Base-by-base conservation (phyloP, 169 alveolate genomes). In the Ichthyophthirius multifiliis region DNA sequence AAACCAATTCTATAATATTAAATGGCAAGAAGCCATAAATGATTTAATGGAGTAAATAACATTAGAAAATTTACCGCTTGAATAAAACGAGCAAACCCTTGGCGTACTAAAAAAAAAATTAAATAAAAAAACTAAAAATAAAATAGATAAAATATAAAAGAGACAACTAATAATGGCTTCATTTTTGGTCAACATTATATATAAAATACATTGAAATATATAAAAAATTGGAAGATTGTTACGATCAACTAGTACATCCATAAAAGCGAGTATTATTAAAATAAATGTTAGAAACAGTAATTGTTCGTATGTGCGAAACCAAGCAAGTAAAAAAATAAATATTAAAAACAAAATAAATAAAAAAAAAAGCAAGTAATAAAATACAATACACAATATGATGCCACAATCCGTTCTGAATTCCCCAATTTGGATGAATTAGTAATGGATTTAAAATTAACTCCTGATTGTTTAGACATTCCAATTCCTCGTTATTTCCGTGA, bases 201-300 rank as follows among this genome's bases (percentile, higher is more conserved):
- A 93, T 95, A 37, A 93, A 94, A 83, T 96, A 95, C 84, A 90
- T 94, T 34, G 95, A 93, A 47, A 87, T 95, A 44, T 90, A 91
- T 84, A 88, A 91, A 75, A 94, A 91, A 86, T 75, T 93, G 12
- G 98, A 96, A 76, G 98, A 94, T 81, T 90, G 97, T 76, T 93
- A 96, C 82, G 97, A 95, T 86, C 92, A 96, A 64, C 86, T 96
- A 80, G 95, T 94, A 64, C 98, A 96, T 80, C 97, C 97, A 34
- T 95, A 96, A 80, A 95, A 94, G 86, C 91, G 97, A 45, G 81
- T 84, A 74, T 76, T 87, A 79, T 89, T 96, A 27, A 92, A 91
- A 74, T 83, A 90, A 87, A 92, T 92, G 82, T 82, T 96, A 39
- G 97, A 96, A 44, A 84, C 92, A 47, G 87, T 92, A 12, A 89